These are phyloP conservation scores for Dittrichia graveolens DNA, from an alignment of 129 eudicot genomes.

Conservation along the genomic window DNA sequence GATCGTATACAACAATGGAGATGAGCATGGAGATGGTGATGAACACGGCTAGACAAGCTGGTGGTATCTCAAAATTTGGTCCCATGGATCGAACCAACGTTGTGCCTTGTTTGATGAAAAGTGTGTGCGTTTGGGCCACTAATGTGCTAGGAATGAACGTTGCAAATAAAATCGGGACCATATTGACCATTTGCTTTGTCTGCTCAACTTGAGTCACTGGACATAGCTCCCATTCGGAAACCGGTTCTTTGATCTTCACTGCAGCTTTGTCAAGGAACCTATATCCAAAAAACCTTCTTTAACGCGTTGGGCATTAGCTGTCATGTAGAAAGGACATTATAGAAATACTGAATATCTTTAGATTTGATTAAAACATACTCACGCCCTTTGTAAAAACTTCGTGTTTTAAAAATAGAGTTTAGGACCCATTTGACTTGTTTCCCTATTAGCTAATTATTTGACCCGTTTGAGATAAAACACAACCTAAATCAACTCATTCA, in stretches of 20 bases:
- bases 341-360: not conserved
- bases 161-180: conserved; percentile 47
- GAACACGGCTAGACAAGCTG: conserved; percentile 60
- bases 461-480: too few relatives aligned
- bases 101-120: conserved; percentile 61
- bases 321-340: not conserved
- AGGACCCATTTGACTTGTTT: not conserved
- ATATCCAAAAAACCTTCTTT: not conserved
- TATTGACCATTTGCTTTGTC: conserved; percentile 58
- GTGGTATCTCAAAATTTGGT: conserved; percentile 53
- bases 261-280: conserved; percentile 60
- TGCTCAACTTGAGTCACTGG: conserved; percentile 66
- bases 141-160: conserved; percentile 52
- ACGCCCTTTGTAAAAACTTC: too few relatives aligned
- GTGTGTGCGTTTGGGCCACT: conserved; percentile 42
- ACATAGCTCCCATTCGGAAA: conserved; percentile 42
- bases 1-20: conserved; percentile 46
- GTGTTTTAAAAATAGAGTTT: not conserved
- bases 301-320: not conserved
- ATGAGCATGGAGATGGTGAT: conserved; percentile 51
- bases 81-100: conserved; percentile 50
- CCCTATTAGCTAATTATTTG: not conserved
- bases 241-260: conserved; percentile 27
- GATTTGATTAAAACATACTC: not conserved
- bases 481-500: too few relatives aligned